Conservation (phyloP, 1,284 basidiomycete species). For the Tetrapyrgos nigripes region DNA sequence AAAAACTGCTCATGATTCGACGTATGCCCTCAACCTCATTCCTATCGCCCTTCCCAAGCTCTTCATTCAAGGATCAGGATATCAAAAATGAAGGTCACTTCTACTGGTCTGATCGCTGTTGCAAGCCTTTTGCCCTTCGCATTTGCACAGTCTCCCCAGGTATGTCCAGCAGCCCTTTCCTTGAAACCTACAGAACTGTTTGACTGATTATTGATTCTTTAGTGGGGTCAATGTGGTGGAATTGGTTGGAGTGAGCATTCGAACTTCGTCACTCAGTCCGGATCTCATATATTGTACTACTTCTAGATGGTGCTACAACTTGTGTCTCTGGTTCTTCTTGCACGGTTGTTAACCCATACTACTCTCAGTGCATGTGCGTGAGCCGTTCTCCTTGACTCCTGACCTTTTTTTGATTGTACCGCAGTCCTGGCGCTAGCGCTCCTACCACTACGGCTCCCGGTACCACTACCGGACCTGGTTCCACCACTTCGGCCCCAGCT, state of each 20-base stretch:
- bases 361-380: conserved; percentile 65
- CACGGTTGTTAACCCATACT: conserved; percentile 52
- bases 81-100: conserved; percentile 48
- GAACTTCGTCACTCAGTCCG: background rate
- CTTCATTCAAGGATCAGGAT: conserved; percentile 1
- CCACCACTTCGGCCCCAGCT: conserved; percentile 14
- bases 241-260: conserved; percentile 52
- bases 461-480: conserved; percentile 9
- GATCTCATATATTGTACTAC: conserved; percentile 8
- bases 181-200: background rate
- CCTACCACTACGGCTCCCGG: conserved; percentile 15
- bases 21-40: background rate
- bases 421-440: conserved; percentile 35
- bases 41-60: background rate
- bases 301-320: conserved; percentile 53
- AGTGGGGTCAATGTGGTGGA: conserved; percentile 56
- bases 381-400: background rate
- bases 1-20: background rate
- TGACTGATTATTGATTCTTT: background rate
- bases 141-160: conserved; percentile 45
- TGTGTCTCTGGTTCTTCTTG: conserved; percentile 51
- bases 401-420: conserved; percentile 3
- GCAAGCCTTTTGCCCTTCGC: conserved; percentile 53
- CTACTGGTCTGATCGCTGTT: conserved; percentile 52
- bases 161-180: background rate